Conservation (phyloP, 2,329 filamentous ascomycete genomes). For the Sarocladiaceae sp. region DNA sequence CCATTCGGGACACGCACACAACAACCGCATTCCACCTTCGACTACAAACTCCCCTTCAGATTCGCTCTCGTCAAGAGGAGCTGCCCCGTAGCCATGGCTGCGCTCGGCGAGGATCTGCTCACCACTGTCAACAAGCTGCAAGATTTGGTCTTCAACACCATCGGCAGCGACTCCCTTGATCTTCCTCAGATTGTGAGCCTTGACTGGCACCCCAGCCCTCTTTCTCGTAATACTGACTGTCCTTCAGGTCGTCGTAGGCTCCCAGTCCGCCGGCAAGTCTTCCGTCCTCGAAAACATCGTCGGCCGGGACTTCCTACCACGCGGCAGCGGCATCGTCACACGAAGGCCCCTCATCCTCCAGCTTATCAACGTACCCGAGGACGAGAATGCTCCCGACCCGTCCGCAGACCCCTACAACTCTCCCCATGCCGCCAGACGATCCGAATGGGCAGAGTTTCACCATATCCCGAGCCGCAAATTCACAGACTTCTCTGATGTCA, state of each 20-base stretch:
- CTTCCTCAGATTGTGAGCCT: slow-evolving; percentile 88
- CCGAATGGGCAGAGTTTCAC: slow-evolving; percentile 91
- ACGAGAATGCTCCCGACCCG: slow-evolving; percentile 60
- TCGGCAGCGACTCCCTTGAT: slow-evolving; percentile 96
- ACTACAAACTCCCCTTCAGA: not conserved
- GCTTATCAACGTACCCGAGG: slow-evolving; percentile 90
- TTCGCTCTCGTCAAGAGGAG: slow-evolving; percentile 10
- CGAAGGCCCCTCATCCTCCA: slow-evolving; percentile 91
- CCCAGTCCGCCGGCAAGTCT: slow-evolving; percentile 96
- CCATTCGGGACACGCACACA: not conserved
- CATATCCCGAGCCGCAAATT: slow-evolving; percentile 86
- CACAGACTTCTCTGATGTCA: slow-evolving; percentile 87
- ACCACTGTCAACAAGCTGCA: slow-evolving; percentile 96
- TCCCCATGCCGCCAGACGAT: slow-evolving; percentile 59
- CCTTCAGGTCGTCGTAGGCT: slow-evolving; percentile 86
- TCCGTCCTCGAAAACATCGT: slow-evolving; percentile 99
- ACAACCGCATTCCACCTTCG: not conserved
- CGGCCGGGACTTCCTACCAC: slow-evolving; percentile 91
- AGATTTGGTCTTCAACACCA: slow-evolving; percentile 98
- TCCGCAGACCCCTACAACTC: slow-evolving; percentile 68
- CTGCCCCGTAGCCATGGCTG: slow-evolving; percentile 60
- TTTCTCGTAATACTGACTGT: not conserved
- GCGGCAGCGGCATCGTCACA: slow-evolving; percentile 95
- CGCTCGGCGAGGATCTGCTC: slow-evolving; percentile 92
- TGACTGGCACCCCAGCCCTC: not conserved